Percentiles rank a stretch among this genome's conserved stretches.
Evolutionary conservation across 2,329 filamentous ascomycete species (phyloP).

Genomic region (Fusarium hostae): DNA sequence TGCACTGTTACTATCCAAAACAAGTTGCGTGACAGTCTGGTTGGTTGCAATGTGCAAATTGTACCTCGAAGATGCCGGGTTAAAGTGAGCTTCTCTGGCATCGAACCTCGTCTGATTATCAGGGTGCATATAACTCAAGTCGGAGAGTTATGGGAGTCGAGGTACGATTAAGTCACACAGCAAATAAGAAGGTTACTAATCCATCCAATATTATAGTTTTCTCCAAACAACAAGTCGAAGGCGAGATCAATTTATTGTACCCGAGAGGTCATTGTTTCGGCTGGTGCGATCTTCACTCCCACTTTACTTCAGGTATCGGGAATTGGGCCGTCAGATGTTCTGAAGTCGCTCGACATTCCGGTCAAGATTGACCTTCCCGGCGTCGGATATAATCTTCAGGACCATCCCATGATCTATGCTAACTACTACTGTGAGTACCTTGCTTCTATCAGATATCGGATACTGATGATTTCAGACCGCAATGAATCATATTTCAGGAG

Average conservation of each 20-base stretch:
- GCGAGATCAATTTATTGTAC: neutral
- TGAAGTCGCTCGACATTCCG: neutral
- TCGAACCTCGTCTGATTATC: conserved; percentile 14
- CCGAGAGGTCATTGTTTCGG: conserved; percentile 22
- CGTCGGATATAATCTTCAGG: conserved; percentile 24
- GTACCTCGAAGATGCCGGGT: neutral
- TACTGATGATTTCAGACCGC: neutral
- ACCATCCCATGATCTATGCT: conserved; percentile 21
- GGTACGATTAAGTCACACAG: neutral
- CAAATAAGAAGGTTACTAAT: neutral
- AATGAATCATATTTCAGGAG: conserved; percentile 19
- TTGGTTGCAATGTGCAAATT: conserved; percentile 18
- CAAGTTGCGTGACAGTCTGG: conserved; percentile 11
- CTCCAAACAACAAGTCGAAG: neutral
- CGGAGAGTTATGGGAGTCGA: conserved; percentile 23
- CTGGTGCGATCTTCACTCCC: conserved; percentile 22
- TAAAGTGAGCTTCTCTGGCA: conserved; percentile 25
- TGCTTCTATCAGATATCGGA: rapidly evolving
- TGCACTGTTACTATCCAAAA: conserved; percentile 6
- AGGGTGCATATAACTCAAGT: neutral
- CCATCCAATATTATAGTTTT: neutral
- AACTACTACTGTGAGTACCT: conserved; percentile 12
- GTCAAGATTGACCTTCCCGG: conserved; percentile 19
- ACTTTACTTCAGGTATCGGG: conserved; percentile 25
- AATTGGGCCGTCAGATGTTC: conserved; percentile 6